Conservation (phyloP, 1,139 yeast genomes). For the Candida glucosophila region DNA sequence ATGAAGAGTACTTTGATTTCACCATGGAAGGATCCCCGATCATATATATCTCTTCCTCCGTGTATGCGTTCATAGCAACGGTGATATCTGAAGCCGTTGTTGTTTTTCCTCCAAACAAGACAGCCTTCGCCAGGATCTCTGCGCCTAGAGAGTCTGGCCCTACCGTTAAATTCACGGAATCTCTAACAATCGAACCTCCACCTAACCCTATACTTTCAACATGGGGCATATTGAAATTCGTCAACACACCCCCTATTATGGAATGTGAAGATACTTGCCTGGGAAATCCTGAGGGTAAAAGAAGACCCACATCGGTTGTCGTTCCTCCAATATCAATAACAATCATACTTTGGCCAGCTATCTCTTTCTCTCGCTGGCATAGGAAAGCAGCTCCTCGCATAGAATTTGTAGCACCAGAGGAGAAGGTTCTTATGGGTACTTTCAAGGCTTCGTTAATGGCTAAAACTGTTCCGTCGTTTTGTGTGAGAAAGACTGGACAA, state of each 20-base stretch:
- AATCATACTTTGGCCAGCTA: conserved; percentile 16
- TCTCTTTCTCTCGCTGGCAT: conserved; percentile 17
- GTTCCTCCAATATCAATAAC: conserved; percentile 40
- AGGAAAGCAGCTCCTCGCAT: conserved; percentile 38
- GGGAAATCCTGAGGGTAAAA: conserved; percentile 26
- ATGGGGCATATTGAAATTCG: conserved; percentile 37
- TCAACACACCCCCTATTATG: conserved; percentile 31
- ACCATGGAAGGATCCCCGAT: conserved; percentile 9
- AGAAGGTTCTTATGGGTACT: conserved; percentile 31
- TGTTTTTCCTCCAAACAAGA: conserved; percentile 28
- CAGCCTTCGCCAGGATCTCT: conserved; percentile 18
- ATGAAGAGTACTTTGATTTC: conserved; percentile 5
- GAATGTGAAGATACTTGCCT: conserved; percentile 29
- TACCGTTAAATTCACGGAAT: conserved; percentile 14
- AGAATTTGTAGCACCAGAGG: conserved; percentile 38
- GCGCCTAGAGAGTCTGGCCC: conserved; percentile 37
- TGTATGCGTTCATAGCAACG: conserved; percentile 9
- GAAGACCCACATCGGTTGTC: conserved; percentile 34
- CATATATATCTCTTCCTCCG: conserved; percentile 1
- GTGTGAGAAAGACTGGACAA: conserved; percentile 18
- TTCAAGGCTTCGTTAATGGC: conserved; percentile 23
- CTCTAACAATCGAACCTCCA: conserved; percentile 34
- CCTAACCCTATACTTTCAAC: conserved; percentile 35
- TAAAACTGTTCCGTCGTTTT: conserved; percentile 35
- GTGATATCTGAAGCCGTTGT: conserved; percentile 29